A percentile compares a stretch with the other conserved stretches of the same genome.
Conservation (phyloP, 441 rosid genomes). For the Sinapis alba region DNA sequence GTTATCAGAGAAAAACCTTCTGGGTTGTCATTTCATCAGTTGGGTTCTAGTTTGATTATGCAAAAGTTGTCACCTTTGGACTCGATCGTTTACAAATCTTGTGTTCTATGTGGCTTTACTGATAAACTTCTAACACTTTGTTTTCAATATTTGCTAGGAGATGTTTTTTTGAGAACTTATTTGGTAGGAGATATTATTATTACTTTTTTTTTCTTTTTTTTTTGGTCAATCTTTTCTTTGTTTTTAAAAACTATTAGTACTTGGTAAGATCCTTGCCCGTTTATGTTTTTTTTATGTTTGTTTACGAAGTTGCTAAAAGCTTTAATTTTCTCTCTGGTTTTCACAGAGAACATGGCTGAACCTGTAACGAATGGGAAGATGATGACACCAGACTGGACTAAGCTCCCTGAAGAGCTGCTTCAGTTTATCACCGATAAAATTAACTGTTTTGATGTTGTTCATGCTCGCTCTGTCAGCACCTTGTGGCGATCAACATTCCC, state of each 20-base stretch:
- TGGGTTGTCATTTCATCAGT: background rate
- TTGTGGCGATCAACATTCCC: background rate
- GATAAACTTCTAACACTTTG: background rate
- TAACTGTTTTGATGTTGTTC: background rate
- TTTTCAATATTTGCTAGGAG: background rate
- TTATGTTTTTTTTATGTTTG: background rate
- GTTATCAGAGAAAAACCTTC: background rate
- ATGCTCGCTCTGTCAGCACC: background rate
- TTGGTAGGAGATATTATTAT: background rate
- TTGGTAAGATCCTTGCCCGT: too few species aligned
- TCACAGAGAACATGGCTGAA: background rate
- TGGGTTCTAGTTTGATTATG: background rate
- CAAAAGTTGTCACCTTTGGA: background rate
- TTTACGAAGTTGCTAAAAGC: background rate
- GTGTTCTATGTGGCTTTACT: background rate
- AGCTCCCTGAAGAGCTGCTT: background rate
- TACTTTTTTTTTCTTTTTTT: too few species aligned
- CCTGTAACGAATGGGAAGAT: background rate
- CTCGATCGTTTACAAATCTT: background rate
- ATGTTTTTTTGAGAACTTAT: background rate
- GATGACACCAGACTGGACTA: background rate
- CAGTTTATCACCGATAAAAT: background rate
- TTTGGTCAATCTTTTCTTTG: too few species aligned
- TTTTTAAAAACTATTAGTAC: too few species aligned
- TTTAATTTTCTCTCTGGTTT: background rate